phyloP scores from a whole-genome alignment of 176 grass and related monocot genomes.

The Triticum dicoccoides region DNA sequence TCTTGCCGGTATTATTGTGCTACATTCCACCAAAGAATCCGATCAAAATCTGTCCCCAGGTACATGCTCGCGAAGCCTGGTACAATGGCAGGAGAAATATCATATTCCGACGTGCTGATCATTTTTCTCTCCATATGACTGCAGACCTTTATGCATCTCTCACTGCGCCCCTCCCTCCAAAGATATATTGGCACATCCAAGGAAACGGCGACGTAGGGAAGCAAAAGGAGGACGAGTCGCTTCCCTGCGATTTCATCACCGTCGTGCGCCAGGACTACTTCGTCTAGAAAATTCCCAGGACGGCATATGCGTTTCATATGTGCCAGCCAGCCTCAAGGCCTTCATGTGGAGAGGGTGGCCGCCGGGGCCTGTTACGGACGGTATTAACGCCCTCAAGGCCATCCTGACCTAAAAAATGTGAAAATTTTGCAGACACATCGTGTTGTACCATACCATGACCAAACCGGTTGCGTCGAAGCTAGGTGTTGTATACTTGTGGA shows the following conservation, averaged over 20 bases:
- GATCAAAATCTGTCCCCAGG: constrained; percentile 66
- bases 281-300: constrained; percentile 36
- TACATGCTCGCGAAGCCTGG: constrained; percentile 27
- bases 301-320: constrained; percentile 14
- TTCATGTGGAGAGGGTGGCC: background rate
- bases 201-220: constrained; percentile 58
- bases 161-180: constrained; percentile 65
- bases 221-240: constrained; percentile 65
- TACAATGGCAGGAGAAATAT: background rate
- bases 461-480: background rate
- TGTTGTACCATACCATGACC: background rate
- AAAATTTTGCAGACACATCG: constrained; percentile 39
- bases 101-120: background rate
- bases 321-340: background rate
- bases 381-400: background rate
- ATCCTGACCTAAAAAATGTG: background rate
- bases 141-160: constrained; percentile 81
- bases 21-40: constrained; percentile 86
- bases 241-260: constrained; percentile 66
- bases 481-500: background rate
- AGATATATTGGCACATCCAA: constrained; percentile 97
- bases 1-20: constrained; percentile 78
- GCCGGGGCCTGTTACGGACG: background rate
- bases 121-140: constrained; percentile 1
- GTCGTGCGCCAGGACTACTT: constrained; percentile 86